Evolutionary conservation across 805 yeast species (phyloP).

Genomic region (Suhomyces sp.): DNA sequence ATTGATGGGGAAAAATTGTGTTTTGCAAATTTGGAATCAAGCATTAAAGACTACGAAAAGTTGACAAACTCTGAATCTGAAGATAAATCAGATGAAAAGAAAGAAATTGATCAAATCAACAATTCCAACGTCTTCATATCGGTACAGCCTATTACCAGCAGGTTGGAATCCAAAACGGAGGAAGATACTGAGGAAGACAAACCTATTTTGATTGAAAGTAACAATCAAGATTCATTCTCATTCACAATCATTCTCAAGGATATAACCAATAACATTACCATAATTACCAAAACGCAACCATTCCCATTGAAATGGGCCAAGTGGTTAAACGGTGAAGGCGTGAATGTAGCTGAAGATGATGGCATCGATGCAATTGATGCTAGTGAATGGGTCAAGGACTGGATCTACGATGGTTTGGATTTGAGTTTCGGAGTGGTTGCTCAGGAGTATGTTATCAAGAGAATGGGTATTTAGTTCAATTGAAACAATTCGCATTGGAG

Average conservation of each 20-base stretch:
- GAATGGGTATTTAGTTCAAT: slow-evolving; percentile 76
- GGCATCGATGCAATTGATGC: slow-evolving; percentile 30
- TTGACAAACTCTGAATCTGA: slow-evolving; percentile 28
- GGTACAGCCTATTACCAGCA: slow-evolving; percentile 56
- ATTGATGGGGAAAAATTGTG: slow-evolving; percentile 88
- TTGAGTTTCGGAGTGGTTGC: slow-evolving; percentile 84
- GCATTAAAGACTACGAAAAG: slow-evolving; percentile 47
- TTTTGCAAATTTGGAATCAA: slow-evolving; percentile 79
- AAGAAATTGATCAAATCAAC: slow-evolving; percentile 14
- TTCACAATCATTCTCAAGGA: slow-evolving; percentile 79
- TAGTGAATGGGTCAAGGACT: slow-evolving; percentile 43
- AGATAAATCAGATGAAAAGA: slow-evolving; percentile 18
- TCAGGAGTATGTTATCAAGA: slow-evolving; percentile 82
- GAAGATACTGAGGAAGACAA: slow-evolving; percentile 22
- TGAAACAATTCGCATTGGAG: no score
- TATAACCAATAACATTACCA: slow-evolving; percentile 69
- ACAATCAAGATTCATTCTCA: slow-evolving; percentile 57
- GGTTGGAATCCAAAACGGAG: slow-evolving; percentile 21
- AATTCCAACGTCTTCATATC: slow-evolving; percentile 68
- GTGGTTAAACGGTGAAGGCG: slow-evolving; percentile 70
- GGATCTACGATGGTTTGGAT: slow-evolving; percentile 61
- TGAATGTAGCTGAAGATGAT: slow-evolving; percentile 21
- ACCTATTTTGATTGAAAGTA: slow-evolving; percentile 44
- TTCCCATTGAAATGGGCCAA: slow-evolving; percentile 87
- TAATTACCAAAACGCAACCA: slow-evolving; percentile 80